Base-by-base conservation (phyloP, 345 rosid species). In the Eucalyptus tenuipes region DNA sequence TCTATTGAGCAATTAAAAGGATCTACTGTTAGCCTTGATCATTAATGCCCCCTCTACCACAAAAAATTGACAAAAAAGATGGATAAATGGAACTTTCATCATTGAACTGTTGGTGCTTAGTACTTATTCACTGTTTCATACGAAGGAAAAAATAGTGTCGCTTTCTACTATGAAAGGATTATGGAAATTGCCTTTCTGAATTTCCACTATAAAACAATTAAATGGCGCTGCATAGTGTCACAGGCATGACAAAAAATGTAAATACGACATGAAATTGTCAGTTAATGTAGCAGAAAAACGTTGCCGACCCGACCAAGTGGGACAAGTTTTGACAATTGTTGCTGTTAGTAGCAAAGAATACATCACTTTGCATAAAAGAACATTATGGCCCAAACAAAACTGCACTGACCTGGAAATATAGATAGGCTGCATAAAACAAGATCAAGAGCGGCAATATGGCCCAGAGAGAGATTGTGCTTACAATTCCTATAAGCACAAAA, bases 381-480 rank as follows among this genome's bases (percentile, higher is more conserved):
- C 7, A 71, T 71, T 33, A 33, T 17, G 81, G 81, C 81, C 44
- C 4, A 20, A 71, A 45, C 24, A 49, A 37, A 53, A 50, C 64
- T 88, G 82, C 80, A 89, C 84, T 59, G 91, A 96, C 99, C 99
- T 98, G 99, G 90, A 94, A 96, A 91, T 98, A 98, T 85, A 98
- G 93, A 88, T 98, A 98, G 80, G 98, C 96, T 48, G 97, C 96
- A 92, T 96, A 96, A 92, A 97, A 98, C 91, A 98, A 89, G 92
- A 97, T 93, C 90, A 98, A 91, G 87, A 96, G 97, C 33, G 99
- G 99, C 98, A 93, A 92, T 91, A 96, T 95, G 59, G 97, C 97
- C 99, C 99, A 98, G 88, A 98, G 89, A 82, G 99, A 98, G 90
- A 97, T 93, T 52, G 96, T 94, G 96, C 96, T 98, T 90, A 98